Percentiles rank a stretch among this genome's conserved stretches.
These are phyloP conservation scores for Polychaeton citri DNA, from an alignment of 2,329 filamentous ascomycete species.

Conservation along the genomic window DNA sequence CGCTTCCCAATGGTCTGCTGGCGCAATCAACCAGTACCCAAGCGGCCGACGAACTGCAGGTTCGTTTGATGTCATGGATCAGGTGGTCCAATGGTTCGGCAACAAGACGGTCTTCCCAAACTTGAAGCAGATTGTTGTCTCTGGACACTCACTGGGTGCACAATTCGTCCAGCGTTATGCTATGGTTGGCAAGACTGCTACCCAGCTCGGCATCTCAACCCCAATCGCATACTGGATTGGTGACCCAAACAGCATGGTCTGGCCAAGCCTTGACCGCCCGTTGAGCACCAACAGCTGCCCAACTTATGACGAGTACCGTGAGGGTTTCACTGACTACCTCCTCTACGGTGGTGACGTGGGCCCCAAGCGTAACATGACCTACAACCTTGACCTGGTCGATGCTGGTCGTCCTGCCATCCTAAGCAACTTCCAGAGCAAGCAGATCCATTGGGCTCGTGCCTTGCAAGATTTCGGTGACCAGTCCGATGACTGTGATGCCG, in stretches of 20 bases:
- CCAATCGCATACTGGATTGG: slow-evolving; percentile 21
- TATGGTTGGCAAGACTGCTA: slow-evolving; percentile 10
- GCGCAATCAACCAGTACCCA: slow-evolving; percentile 22
- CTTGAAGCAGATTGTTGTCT: slow-evolving; percentile 22
- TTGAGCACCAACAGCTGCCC: slow-evolving; percentile 16
- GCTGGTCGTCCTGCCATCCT: slow-evolving; percentile 18
- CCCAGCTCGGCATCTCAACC: slow-evolving; percentile 7
- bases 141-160: slow-evolving; percentile 20
- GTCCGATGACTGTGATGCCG: slow-evolving; percentile 19
- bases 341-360: slow-evolving; percentile 5
- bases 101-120: slow-evolving; percentile 19
- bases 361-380: slow-evolving; percentile 14
- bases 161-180: slow-evolving; percentile 23
- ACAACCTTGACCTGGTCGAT: slow-evolving; percentile 15
- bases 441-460: slow-evolving; percentile 22
- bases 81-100: slow-evolving; percentile 20
- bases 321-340: slow-evolving; percentile 18
- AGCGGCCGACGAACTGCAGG: slow-evolving; percentile 11
- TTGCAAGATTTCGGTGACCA: slow-evolving; percentile 22
- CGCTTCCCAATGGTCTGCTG: slow-evolving; percentile 20
- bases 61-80: slow-evolving; percentile 20
- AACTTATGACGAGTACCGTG: slow-evolving; percentile 20
- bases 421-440: slow-evolving; percentile 21
- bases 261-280: slow-evolving; percentile 18
- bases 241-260: slow-evolving; percentile 22